Base-by-base conservation (phyloP, 1,284 basidiomycete species). In the Phaffia rhodozyma region DNA sequence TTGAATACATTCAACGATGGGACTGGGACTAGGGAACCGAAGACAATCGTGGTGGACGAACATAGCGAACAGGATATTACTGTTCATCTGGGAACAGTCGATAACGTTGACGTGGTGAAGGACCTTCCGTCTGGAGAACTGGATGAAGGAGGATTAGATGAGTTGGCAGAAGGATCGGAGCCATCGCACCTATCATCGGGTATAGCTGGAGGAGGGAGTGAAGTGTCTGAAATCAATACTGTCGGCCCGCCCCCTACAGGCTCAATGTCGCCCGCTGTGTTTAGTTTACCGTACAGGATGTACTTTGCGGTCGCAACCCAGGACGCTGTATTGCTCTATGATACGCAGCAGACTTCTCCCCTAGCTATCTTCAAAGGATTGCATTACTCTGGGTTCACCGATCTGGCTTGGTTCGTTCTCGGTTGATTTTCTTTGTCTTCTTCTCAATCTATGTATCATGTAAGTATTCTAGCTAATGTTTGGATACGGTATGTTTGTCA, bases 351-450 rank as follows among this genome's bases (percentile, higher is more conserved):
- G 77, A 82, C 90, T 0, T 84, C 87, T 0, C 96, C 94, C 0
- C 83, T 97, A 53, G 93, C 91, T 73, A 80, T 97, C 71, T 83
- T 99, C 71, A 90, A 87, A 61, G 97, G 96, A 72, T 77, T 98
- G 69, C 94, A 98, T 77, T 98, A 97, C 73, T 91, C 96, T 66
- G 90, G 93, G 70, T 97, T 97, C 72, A 98, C 96, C 1, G 94
- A 99, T 77, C 81, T 97, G 77, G 84, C 87, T 54, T 99, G 94
- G 94, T 94, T 71, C 67, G 87, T 81, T 29, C 52, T 48, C 13
- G 52, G 51, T 52, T 56, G 61, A 18, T 63, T 56, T 66, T 52
- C 65, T 52, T 29, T 32, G 58, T 21, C 56, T 7, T 13, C 23
- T 57, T 21, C 20, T 48, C 47, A 21, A 49, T 27, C 5, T 54